Base-by-base conservation (phyloP, 352 stramenopile species). In the Pythium grandisporangium region DNA sequence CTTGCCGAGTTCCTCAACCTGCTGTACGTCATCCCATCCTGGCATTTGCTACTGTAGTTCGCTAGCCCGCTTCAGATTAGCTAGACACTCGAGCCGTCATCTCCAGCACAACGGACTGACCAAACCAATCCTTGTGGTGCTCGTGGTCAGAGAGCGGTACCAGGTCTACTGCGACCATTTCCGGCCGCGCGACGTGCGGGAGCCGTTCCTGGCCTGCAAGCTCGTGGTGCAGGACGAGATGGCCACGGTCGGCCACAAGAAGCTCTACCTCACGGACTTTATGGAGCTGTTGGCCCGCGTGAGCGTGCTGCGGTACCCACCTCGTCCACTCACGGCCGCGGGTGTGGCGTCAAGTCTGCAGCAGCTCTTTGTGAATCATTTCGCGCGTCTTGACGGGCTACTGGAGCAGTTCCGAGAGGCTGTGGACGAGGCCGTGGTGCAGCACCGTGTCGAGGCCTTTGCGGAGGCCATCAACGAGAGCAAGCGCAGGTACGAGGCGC, bases 181-280 rank as follows among this genome's bases (percentile, higher is more conserved):
- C 50, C 69, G 65, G 17, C 63, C 70, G 37, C 70, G 72, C 19
- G 74, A 88, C 41, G 43, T 82, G 6, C 83, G 80, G 17, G 75
- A 88, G 17, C 61, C 71, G 32, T 88, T 83, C 45, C 42, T 88
- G 22, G 62, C 64, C 33, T 88, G 71, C 41, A 88, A 88, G 48
- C 50, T 88, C 23, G 53, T 83, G 2, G 66, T 85, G 23, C 49
- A 85, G 50, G 71, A 88, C 55, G 75, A 88, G 44, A 88, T 88
- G 71, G 61, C 67, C 8, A 82, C 68, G 2, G 48, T 65, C 1
- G 67, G 68, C 19, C 70, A 85, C 55, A 85, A 85, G 49, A 82
- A 85, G 37, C 61, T 88, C 12, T 82, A 64, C 37, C 54, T 85
- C 24, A 84, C 69, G 13, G 75, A 88, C 34, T 88, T 88, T 22